phyloP scores from a whole-genome alignment of 1,139 yeast genomes.

The Protomyces inundatus region DNA sequence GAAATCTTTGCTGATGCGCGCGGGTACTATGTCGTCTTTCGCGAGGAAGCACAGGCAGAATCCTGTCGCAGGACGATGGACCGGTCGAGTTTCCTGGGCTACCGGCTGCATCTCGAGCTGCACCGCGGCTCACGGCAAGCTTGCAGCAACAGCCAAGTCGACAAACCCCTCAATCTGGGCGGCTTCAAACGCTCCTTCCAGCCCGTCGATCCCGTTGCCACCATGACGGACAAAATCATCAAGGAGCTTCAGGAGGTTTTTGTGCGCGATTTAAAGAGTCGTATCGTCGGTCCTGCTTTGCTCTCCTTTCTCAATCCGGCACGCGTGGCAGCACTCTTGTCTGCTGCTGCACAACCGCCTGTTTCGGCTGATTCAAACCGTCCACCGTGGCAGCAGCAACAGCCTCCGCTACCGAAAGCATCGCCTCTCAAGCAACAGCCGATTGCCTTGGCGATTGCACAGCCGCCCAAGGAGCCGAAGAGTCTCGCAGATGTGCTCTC shows the following conservation, averaged over 20 bases:
- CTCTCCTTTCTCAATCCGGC: conserved; percentile 58
- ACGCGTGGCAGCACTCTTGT: background rate
- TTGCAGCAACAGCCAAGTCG: background rate
- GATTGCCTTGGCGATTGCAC: background rate
- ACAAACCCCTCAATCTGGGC: conserved; percentile 13
- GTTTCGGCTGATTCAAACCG: background rate
- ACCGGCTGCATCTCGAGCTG: conserved; percentile 54
- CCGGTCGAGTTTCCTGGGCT: conserved; percentile 51
- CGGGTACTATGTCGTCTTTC: conserved; percentile 71
- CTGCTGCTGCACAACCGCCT: background rate
- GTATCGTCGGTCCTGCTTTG: conserved; percentile 66
- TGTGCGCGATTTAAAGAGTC: conserved; percentile 67
- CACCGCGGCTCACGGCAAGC: conserved; percentile 36
- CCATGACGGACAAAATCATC: conserved; percentile 55
- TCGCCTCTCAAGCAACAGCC: background rate
- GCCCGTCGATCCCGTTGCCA: conserved; percentile 45
- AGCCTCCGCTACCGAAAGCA: background rate
- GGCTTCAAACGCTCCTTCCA: conserved; percentile 33
- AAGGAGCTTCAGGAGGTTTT: conserved; percentile 62
- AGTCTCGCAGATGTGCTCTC: conserved; percentile 3
- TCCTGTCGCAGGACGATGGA: conserved; percentile 64
- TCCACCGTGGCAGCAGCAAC: background rate
- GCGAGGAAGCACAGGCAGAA: conserved; percentile 57
- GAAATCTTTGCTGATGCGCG: conserved; percentile 22
- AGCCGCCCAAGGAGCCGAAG: conserved; percentile 3